A percentile compares a stretch with the other conserved stretches of the same genome.
phyloP scores from a whole-genome alignment of 2,329 filamentous ascomycete species.

The Penicillium glabrum region DNA sequence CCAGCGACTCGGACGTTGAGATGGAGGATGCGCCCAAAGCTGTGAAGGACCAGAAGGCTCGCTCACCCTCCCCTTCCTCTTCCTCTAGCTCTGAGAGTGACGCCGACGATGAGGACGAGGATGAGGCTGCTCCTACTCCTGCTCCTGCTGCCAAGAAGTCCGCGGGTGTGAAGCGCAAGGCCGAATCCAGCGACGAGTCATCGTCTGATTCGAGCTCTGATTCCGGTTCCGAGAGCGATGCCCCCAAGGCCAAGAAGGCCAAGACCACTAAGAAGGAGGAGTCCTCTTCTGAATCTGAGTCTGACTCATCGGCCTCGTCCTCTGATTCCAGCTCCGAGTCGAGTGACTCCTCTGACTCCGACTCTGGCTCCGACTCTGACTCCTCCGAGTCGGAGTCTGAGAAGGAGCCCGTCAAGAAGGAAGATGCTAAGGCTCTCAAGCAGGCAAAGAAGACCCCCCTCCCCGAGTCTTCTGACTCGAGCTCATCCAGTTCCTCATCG shows the following conservation, averaged over 20 bases:
- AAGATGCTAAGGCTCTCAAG: slow-evolving; percentile 32
- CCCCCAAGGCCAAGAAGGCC: slow-evolving; percentile 55
- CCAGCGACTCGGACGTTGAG: slow-evolving; percentile 41
- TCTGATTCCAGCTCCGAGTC: slow-evolving; percentile 18
- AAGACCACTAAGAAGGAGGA: slow-evolving; percentile 40
- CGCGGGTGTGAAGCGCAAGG: slow-evolving; percentile 61
- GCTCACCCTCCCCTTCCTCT: slow-evolving; percentile 32
- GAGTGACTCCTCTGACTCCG: slow-evolving; percentile 18
- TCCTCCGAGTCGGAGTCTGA: slow-evolving; percentile 28
- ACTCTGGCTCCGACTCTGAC: slow-evolving; percentile 8
- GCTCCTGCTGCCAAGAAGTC: slow-evolving; percentile 25
- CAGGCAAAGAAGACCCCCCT: slow-evolving; percentile 37
- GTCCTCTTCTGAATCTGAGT: slow-evolving; percentile 29
- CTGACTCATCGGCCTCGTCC: slow-evolving; percentile 27
- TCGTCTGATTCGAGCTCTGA: slow-evolving; percentile 46
- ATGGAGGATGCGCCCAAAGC: slow-evolving; percentile 41
- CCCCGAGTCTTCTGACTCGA: slow-evolving; percentile 37
- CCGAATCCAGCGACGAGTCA: slow-evolving; percentile 43
- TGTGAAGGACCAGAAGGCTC: slow-evolving; percentile 25
- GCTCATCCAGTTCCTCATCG: slow-evolving; percentile 23
- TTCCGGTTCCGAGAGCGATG: slow-evolving; percentile 50
- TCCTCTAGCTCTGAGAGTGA: slow-evolving; percentile 49
- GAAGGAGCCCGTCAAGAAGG: slow-evolving; percentile 24
- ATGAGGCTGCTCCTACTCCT: slow-evolving; percentile 48
- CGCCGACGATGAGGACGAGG: slow-evolving; percentile 53